These are phyloP conservation scores for Synchytrium microbalum DNA, from an alignment of 371 early-diverging fungal genomes.

Conservation along the genomic window DNA sequence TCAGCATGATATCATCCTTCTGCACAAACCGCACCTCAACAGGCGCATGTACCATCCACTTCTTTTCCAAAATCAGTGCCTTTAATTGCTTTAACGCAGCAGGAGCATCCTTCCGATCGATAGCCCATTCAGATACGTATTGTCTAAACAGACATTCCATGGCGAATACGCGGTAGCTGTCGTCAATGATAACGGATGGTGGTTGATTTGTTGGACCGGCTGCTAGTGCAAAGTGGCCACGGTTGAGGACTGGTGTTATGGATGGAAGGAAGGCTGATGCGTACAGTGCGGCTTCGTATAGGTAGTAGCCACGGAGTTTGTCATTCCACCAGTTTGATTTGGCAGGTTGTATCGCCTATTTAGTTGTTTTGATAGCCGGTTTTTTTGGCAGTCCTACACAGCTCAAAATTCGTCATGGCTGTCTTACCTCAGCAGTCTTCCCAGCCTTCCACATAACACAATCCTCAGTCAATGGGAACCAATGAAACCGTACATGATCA, in stretches of 20 bases:
- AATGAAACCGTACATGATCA: slow-evolving; percentile 77
- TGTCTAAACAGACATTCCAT: slow-evolving; percentile 80
- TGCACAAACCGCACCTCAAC: slow-evolving; percentile 74
- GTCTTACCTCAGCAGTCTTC: slow-evolving; percentile 43
- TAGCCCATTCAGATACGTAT: slow-evolving; percentile 81
- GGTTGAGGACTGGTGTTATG: slow-evolving; percentile 44
- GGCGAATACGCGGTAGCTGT: slow-evolving; percentile 66
- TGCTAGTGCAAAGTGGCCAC: slow-evolving; percentile 38
- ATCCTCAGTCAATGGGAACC: slow-evolving; percentile 76
- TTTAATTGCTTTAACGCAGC: slow-evolving; percentile 56
- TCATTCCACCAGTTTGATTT: slow-evolving; percentile 40
- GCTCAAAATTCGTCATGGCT: not conserved
- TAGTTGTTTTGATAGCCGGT: slow-evolving; percentile 11
- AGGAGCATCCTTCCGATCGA: slow-evolving; percentile 57
- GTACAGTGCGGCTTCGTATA: slow-evolving; percentile 61
- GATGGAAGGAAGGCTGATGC: slow-evolving; percentile 49
- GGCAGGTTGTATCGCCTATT: slow-evolving; percentile 14
- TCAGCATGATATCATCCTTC: slow-evolving; percentile 69
- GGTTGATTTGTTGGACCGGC: slow-evolving; percentile 19
- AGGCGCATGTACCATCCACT: slow-evolving; percentile 57
- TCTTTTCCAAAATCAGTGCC: slow-evolving; percentile 40
- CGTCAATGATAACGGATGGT: slow-evolving; percentile 36
- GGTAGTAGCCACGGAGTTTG: slow-evolving; percentile 46
- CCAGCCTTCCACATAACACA: slow-evolving; percentile 70
- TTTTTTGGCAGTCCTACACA: too few species aligned